phyloP scores from a whole-genome alignment of 139 green algal genomes.

The Closterium sp. region DNA sequence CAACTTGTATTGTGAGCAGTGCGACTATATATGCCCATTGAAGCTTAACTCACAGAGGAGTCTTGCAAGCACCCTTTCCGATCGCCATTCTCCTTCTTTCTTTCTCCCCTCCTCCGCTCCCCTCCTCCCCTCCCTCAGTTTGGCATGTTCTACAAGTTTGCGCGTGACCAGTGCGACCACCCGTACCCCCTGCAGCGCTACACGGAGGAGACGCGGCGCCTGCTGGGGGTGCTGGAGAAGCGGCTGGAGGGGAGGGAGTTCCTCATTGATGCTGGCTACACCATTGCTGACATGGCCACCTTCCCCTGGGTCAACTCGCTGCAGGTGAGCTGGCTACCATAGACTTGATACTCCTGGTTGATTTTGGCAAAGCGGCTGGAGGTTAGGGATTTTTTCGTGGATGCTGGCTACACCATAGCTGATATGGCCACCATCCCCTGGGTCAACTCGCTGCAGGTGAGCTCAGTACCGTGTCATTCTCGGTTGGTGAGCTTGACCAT shows the following conservation, averaged over 20 bases:
- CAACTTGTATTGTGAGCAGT: no score
- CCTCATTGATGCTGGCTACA: conserved; percentile 44
- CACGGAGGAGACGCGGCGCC: conserved; percentile 41
- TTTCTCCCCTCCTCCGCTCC: background rate
- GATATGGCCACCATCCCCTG: conserved; percentile 56
- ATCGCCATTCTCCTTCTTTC: background rate
- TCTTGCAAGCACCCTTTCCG: no score
- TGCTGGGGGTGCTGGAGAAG: conserved; percentile 50
- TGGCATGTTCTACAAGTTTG: conserved; percentile 30
- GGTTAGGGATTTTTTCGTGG: conserved; percentile 42
- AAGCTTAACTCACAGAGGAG: background rate
- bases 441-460: conserved; percentile 29
- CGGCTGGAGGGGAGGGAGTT: conserved; percentile 42
- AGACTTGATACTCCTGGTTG: no score
- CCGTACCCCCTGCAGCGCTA: conserved; percentile 54
- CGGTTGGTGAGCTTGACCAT: no score
- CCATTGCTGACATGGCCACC: conserved; percentile 56
- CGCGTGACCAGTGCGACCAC: background rate
- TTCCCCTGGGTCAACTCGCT: conserved; percentile 47
- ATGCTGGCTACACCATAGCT: conserved; percentile 52
- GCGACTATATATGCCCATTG: background rate
- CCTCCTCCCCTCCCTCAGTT: background rate
- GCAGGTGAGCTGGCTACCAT: background rate
- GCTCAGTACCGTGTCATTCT: no score
- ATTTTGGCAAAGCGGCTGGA: no score